A percentile compares a stretch with the other conserved stretches of the same genome.
Evolutionary conservation across 1,284 basidiomycete species (phyloP).

Genomic region (Cronartium quercuum): DNA sequence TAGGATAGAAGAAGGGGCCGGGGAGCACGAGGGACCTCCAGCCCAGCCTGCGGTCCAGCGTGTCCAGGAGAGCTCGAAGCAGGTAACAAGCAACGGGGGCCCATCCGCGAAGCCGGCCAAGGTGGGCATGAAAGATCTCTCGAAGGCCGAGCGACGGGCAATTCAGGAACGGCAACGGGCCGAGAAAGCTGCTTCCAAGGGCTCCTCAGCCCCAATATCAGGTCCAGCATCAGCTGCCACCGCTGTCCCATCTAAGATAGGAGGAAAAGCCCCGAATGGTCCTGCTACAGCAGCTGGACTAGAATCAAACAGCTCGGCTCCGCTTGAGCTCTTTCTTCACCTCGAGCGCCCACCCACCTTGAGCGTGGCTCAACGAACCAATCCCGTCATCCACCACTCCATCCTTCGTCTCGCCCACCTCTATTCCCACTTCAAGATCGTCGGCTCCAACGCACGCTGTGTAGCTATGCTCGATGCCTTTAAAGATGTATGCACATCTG

Average conservation of each 20-base stretch:
- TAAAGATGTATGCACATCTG: conserved; percentile 58
- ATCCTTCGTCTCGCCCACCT: conserved; percentile 70
- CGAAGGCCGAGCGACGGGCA: conserved; percentile 71
- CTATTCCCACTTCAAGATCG: conserved; percentile 77
- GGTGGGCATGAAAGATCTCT: conserved; percentile 58
- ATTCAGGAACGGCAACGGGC: conserved; percentile 71
- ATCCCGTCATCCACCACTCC: conserved; percentile 74
- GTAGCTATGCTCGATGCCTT: conserved; percentile 78
- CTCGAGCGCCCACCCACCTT: conserved; percentile 60
- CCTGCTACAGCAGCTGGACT: conserved; percentile 41
- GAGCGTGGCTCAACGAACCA: conserved; percentile 53
- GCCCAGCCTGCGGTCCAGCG: too few species aligned
- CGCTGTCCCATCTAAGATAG: conserved; percentile 22
- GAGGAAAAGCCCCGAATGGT: conserved; percentile 33
- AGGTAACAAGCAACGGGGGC: conserved; percentile 48
- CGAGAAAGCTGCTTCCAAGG: conserved; percentile 52
- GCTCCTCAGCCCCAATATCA: conserved; percentile 37
- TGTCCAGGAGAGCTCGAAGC: conserved; percentile 50
- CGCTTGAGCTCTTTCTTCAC: conserved; percentile 53
- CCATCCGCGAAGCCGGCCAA: conserved; percentile 44
- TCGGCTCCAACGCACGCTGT: conserved; percentile 77
- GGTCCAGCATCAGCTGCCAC: conserved; percentile 7
- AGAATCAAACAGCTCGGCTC: conserved; percentile 43
- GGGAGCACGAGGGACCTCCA: too few species aligned
- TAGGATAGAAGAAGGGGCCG: neutral